A percentile compares a stretch with the other conserved stretches of the same genome.
Evolutionary conservation across 1,284 basidiomycete genomes (phyloP).

Genomic region (Ustilago vetiveriae): DNA sequence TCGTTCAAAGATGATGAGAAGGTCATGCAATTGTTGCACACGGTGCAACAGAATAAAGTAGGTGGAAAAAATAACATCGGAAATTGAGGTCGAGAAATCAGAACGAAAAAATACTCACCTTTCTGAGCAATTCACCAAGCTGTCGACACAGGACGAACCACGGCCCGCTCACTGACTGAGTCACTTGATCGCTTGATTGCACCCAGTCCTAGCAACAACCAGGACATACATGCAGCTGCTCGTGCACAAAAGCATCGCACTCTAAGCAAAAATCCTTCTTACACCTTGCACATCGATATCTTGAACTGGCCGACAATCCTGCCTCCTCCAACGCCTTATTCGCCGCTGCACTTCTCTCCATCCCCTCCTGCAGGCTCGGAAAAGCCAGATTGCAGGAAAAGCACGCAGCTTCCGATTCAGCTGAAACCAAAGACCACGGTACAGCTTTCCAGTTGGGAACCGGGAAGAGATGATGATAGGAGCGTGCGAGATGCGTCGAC

Average conservation of each 20-base stretch:
- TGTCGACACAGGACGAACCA: too few species aligned
- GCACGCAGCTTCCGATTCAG: conserved; percentile 16
- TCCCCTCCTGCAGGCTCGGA: conserved; percentile 19
- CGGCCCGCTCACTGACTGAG: background rate
- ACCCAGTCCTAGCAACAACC: conserved; percentile 49
- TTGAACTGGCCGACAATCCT: conserved; percentile 50
- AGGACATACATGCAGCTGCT: conserved; percentile 62
- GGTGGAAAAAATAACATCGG: background rate
- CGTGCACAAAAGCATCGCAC: conserved; percentile 65
- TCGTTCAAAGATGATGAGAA: too few species aligned
- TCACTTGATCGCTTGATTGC: too few species aligned
- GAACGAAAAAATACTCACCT: too few species aligned
- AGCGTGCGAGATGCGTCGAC: conserved; percentile 93
- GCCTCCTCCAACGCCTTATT: conserved; percentile 29
- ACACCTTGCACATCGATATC: conserved; percentile 60
- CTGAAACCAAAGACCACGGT: conserved; percentile 25
- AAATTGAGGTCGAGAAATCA: background rate
- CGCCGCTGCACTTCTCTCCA: conserved; percentile 14
- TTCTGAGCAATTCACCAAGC: too few species aligned
- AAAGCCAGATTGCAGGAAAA: conserved; percentile 51
- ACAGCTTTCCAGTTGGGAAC: conserved; percentile 81
- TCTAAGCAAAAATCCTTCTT: conserved; percentile 61
- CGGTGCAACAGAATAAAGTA: background rate
- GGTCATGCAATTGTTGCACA: too few species aligned
- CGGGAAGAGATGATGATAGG: conserved; percentile 92